Percentiles rank a stretch among this genome's conserved stretches.
These are phyloP conservation scores for Margaritispora aquatica DNA, from an alignment of 495 filamentous ascomycete species.

Conservation along the genomic window DNA sequence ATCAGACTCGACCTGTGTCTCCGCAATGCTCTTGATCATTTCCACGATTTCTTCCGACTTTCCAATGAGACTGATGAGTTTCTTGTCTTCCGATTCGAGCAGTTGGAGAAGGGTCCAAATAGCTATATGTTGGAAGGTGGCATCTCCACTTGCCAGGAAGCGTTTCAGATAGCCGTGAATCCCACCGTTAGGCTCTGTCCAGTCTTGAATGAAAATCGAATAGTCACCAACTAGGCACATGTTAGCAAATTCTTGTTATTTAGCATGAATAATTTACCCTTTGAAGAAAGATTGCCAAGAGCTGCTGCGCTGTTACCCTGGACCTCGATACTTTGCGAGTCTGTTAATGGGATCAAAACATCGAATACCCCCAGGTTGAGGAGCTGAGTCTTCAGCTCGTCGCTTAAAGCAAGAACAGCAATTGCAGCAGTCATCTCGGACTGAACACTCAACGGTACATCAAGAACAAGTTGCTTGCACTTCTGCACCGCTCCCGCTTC, in stretches of 20 bases:
- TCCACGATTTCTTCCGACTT: constrained; percentile 83
- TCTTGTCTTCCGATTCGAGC: constrained; percentile 86
- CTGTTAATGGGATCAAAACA: constrained; percentile 90
- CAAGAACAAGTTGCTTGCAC: constrained; percentile 92
- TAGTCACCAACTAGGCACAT: constrained; percentile 77
- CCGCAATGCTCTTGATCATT: constrained; percentile 84
- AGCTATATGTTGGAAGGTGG: constrained; percentile 98
- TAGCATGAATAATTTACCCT: constrained; percentile 56
- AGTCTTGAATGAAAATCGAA: constrained; percentile 89
- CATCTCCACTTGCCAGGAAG: constrained; percentile 89
- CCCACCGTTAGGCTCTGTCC: constrained; percentile 85
- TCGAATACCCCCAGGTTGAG: constrained; percentile 94
- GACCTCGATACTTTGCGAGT: constrained; percentile 92
- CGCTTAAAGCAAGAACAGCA: constrained; percentile 91
- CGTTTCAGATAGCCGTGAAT: constrained; percentile 92
- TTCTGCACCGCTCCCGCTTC: constrained; percentile 97
- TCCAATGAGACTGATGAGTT: constrained; percentile 75
- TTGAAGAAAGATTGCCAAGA: constrained; percentile 90
- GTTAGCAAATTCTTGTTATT: constrained; percentile 11
- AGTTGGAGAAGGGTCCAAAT: constrained; percentile 97
- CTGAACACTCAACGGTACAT: constrained; percentile 90
- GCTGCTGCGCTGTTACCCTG: constrained; percentile 98
- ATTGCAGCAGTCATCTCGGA: constrained; percentile 99
- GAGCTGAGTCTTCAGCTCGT: constrained; percentile 88
- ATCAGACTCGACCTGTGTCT: constrained; percentile 85